Evolutionary conservation across 108 stramenopile genomes (phyloP).

Genomic region (Mediolabrus comicus): DNA sequence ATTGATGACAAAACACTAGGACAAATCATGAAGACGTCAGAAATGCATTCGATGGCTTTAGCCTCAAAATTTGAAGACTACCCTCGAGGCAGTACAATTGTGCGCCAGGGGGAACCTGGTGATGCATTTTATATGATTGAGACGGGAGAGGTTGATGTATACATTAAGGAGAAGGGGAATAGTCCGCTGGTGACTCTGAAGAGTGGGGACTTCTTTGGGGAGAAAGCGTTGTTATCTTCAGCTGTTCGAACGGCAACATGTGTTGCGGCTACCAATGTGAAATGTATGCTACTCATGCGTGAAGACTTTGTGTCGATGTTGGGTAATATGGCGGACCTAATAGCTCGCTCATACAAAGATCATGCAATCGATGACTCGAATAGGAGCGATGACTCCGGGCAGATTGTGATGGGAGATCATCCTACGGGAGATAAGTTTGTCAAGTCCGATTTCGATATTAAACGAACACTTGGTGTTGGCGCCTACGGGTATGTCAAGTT

Average conservation of each 20-base stretch:
- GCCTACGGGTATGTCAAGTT: constrained; percentile 53
- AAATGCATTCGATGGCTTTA: constrained; percentile 48
- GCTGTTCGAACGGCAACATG: constrained; percentile 55
- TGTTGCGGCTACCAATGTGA: constrained; percentile 38
- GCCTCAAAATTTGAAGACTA: constrained; percentile 40
- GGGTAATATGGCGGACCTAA: constrained; percentile 59
- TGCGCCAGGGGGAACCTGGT: constrained; percentile 50
- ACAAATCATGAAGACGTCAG: constrained; percentile 37
- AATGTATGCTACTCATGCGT: constrained; percentile 54
- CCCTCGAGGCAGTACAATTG: constrained; percentile 31
- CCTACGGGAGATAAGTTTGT: constrained; percentile 11
- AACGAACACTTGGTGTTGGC: constrained; percentile 52
- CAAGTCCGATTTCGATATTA: constrained; percentile 46
- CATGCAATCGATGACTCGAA: constrained; percentile 1
- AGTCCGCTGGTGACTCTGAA: constrained; percentile 39
- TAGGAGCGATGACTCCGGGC: background rate
- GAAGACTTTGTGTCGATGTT: constrained; percentile 72
- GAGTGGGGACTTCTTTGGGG: constrained; percentile 50
- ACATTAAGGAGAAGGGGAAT: constrained; percentile 40
- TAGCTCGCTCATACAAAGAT: constrained; percentile 32
- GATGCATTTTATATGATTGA: constrained; percentile 61
- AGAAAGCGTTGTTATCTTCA: constrained; percentile 47
- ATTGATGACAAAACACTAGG: constrained; percentile 49
- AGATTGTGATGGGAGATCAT: constrained; percentile 3
- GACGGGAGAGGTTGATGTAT: constrained; percentile 41